Conservation (phyloP, 1,284 basidiomycete genomes). For the Xerocomus cyaneibrunnescens region DNA sequence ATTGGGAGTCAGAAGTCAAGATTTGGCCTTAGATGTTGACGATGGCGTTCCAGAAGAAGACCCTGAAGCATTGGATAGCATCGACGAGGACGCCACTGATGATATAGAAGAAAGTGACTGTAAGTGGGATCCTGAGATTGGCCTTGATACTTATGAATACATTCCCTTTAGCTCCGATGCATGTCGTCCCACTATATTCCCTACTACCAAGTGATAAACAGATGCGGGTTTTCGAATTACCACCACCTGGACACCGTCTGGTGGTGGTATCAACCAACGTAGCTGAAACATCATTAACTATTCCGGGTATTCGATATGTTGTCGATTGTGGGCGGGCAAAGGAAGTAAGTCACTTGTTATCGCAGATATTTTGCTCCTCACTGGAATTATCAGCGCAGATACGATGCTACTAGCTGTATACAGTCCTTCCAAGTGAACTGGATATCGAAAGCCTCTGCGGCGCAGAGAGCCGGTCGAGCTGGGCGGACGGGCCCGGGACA, state of each 20-base stretch:
- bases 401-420: conserved; percentile 94
- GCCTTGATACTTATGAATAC: conserved; percentile 1
- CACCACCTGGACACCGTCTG: conserved; percentile 82
- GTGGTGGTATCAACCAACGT: conserved; percentile 98
- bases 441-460: conserved; percentile 94
- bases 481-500: conserved; percentile 93
- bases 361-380: conserved; percentile 3
- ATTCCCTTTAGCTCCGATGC: conserved; percentile 62
- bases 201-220: conserved; percentile 96
- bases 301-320: conserved; percentile 97
- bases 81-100: conserved; percentile 56
- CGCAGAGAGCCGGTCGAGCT: conserved; percentile 93
- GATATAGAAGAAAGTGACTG: conserved; percentile 62
- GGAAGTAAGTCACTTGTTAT: conserved; percentile 57
- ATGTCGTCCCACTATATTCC: conserved; percentile 95
- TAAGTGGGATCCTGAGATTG: conserved; percentile 35
- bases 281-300: conserved; percentile 96
- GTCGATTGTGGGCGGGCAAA: conserved; percentile 96
- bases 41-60: conserved; percentile 49
- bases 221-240: conserved; percentile 92
- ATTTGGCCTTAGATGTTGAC: conserved; percentile 59
- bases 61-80: conserved; percentile 48
- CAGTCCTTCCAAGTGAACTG: conserved; percentile 96
- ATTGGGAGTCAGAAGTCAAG: conserved; percentile 49
- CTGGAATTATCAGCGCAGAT: conserved; percentile 72